A percentile compares a stretch with the other conserved stretches of the same genome.
These are phyloP conservation scores for Pyrenophora graminea DNA, from an alignment of 2,329 filamentous ascomycete genomes.

Conservation along the genomic window DNA sequence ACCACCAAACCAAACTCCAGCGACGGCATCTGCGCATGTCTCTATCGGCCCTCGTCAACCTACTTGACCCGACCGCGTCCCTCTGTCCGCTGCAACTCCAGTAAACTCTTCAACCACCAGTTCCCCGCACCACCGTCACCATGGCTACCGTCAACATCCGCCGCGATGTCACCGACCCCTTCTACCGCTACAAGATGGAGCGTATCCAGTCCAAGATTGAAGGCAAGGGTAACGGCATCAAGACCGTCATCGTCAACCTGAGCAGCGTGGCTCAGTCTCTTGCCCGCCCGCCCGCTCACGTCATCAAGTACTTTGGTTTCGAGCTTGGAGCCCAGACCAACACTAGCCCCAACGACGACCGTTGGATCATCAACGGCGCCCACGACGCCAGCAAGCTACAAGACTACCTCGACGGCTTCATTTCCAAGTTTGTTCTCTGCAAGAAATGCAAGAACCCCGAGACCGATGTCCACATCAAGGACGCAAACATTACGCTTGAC, in stretches of 20 bases:
- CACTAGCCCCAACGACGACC: constrained; percentile 93
- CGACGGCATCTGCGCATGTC: constrained; percentile 61
- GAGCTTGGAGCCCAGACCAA: constrained; percentile 99
- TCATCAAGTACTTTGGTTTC: constrained; percentile 99
- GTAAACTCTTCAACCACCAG: constrained; percentile 36
- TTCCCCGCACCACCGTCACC: constrained; percentile 57
- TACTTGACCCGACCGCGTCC: constrained; percentile 39
- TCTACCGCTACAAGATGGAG: constrained; percentile 99
- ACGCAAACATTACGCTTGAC: constrained; percentile 87
- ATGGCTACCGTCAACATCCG: constrained; percentile 99
- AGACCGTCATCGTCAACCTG: constrained; percentile 96
- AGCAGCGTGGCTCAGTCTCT: constrained; percentile 91
- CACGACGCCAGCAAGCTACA: constrained; percentile 95
- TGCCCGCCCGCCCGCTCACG: constrained; percentile 86
- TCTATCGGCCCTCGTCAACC: constrained; percentile 61
- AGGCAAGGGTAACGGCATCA: constrained; percentile 99
- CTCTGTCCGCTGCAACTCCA: constrained; percentile 36
- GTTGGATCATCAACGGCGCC: constrained; percentile 99
- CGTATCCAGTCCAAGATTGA: constrained; percentile 98
- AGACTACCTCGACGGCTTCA: constrained; percentile 98
- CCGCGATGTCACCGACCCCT: constrained; percentile 93
- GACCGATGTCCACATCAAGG: constrained; percentile 94
- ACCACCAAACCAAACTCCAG: constrained; percentile 18
- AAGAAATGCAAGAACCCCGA: constrained; percentile 99
- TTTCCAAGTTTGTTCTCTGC: constrained; percentile 98